phyloP scores from a whole-genome alignment of 2,329 filamentous ascomycete species.

The Delphinella strobiligena region DNA sequence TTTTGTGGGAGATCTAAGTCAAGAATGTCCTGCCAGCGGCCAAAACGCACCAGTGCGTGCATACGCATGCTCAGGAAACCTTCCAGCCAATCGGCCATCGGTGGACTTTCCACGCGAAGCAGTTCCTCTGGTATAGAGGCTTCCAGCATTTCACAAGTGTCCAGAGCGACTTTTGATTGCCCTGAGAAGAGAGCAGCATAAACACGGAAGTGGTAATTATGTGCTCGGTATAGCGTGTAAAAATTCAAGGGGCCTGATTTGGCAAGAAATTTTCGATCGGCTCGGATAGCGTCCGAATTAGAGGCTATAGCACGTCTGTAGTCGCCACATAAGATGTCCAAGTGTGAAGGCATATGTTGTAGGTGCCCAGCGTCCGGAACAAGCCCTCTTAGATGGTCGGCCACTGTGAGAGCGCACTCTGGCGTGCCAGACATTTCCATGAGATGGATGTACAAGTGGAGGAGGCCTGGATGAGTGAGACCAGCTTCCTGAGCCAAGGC shows the following conservation, averaged over 20 bases:
- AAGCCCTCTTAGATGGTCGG: conserved; percentile 50
- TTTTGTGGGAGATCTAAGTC: conserved; percentile 46
- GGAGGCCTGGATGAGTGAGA: conserved; percentile 51
- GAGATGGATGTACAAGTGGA: conserved; percentile 67
- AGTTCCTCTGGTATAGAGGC: conserved; percentile 50
- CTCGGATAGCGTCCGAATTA: conserved; percentile 53
- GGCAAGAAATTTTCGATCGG: conserved; percentile 54
- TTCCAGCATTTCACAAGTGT: conserved; percentile 49
- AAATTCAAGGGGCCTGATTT: conserved; percentile 54
- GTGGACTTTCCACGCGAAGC: conserved; percentile 44
- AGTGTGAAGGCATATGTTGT: conserved; percentile 65
- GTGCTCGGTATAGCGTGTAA: conserved; percentile 64
- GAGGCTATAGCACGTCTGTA: conserved; percentile 55
- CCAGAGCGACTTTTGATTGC: conserved; percentile 48
- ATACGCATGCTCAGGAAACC: conserved; percentile 55
- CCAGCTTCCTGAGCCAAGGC: conserved; percentile 41
- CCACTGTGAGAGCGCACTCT: conserved; percentile 48
- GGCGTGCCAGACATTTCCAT: conserved; percentile 64
- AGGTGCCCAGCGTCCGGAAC: conserved; percentile 60
- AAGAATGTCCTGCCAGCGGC: conserved; percentile 56
- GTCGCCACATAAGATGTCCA: conserved; percentile 62
- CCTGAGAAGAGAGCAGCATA: conserved; percentile 72
- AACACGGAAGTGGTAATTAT: conserved; percentile 63
- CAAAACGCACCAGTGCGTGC: conserved; percentile 63
- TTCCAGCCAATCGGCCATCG: conserved; percentile 69